Evolutionary conservation across 352 stramenopile genomes (phyloP), one percentile per base, ranked within the genome.

Genomic region (Globisporangium alternatum): DNA sequence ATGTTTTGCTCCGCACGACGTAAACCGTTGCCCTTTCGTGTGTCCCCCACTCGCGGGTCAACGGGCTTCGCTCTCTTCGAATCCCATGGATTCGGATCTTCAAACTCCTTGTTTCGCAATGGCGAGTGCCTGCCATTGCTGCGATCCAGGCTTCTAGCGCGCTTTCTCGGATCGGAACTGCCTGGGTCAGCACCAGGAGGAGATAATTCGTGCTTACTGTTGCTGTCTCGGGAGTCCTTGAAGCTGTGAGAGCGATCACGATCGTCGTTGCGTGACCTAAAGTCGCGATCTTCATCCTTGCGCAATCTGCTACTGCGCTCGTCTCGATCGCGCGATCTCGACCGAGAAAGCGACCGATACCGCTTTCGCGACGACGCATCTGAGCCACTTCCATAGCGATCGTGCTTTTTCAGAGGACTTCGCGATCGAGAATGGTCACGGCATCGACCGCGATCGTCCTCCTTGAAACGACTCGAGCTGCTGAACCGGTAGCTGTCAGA

Each of bases 401-500:
- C 67, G 51, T n/a, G 68, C 28, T 67, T 65, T 8, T 59, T 47
- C 57, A 63, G 67, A 0, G 72, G 66, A 65, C 72, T 81, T 15
- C 68, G 69, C 1, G 72, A 80, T n/a, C 58, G 64, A 48, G 28
- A 61, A 19, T 70, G 68, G 41, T 74, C 66, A 5, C 62, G 69
- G 21, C 59, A 19, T 25, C 39, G 31, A 35, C 43, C 61, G 8
- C 55, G 28, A 28, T 65, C 65, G 17, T 53, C 45, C 9, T 58
- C 31, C 31, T 51, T 44, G 15, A 22, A 30, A 13, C 56, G 56
- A 52, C 56, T 63, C 2, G 28, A 55, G 3, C 19, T 55, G 9
- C 22, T 63, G 56, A 52, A 37, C n/a, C 60, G 28, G 35, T 67
- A 66, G 15, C 54, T 63, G 59, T 80, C 67, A 19, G 68, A 56